Evolutionary conservation across 306 rosid genomes (phyloP), one percentile per base, ranked within the genome.

Genomic region (Gynostemma pentaphyllum): DNA sequence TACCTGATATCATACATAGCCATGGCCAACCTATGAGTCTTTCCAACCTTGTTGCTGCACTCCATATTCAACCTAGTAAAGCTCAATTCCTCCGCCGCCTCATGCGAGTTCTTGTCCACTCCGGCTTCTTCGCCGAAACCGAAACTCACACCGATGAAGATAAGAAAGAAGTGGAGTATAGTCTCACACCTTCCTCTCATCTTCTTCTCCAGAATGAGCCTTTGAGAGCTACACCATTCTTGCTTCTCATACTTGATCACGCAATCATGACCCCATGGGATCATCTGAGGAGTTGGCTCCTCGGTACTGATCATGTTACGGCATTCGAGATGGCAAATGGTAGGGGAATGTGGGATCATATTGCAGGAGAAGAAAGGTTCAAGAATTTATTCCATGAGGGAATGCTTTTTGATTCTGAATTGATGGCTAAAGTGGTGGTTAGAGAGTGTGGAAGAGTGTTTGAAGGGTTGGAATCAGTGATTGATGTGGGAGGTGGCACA

Each of bases 1-100:
- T 76, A 22, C 74, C 68, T 14, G 77, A 76, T 39, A 42, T 67
- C 13, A 76, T 76, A 67, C 72, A 77, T 68, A 72, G 48, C 26
- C 73, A 80, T 55, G 88, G 79, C 64, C 51, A 74, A 63, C 81
- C 87, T 42, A 76, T 86, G 50, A 61, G 81, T n/a, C 81, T 82
- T 11, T 66, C 86, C 5, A 5, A 50, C 24, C 81, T 85, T 51
- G 56, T 48, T 44, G 10, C 53, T 3, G 45, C 64, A 0, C 78
- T 86, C 18, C 49, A 36, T 7, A 39, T 83, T 36, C 69, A 70
- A 9, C 75, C 81, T 7, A 32, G 70, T 4, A 83, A 68, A 70
- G 9, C 76, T 8, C 44, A 18, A 1, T 40, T 4, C 41, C 37
- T 77, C 40, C 7, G 34, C 7, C 85, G 81, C 29, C 69, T 83